A percentile compares a stretch with the other conserved stretches of the same genome.
Evolutionary conservation across 1,284 basidiomycete genomes (phyloP).

Genomic region (Entoloma clypeatum): DNA sequence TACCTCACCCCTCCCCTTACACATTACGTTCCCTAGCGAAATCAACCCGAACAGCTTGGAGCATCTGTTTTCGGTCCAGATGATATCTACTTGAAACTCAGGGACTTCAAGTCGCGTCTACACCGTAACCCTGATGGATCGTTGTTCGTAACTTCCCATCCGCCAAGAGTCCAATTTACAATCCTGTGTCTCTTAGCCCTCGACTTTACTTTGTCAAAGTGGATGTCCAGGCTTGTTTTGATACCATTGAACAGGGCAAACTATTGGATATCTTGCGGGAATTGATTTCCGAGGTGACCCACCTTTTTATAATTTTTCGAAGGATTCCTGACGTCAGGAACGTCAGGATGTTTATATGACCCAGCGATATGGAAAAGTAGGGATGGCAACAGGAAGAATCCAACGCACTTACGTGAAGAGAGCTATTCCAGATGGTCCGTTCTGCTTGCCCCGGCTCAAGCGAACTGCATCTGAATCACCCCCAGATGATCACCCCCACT

Average conservation of each 20-base stretch:
- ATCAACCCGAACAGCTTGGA: constrained; percentile 64
- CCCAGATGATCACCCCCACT: constrained; percentile 70
- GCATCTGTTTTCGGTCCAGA: constrained; percentile 82
- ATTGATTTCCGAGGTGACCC: constrained; percentile 66
- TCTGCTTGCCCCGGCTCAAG: not conserved
- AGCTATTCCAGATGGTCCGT: constrained; percentile 64
- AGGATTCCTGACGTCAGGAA: not conserved
- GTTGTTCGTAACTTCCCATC: constrained; percentile 44
- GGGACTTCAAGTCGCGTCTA: constrained; percentile 62
- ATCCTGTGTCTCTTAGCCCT: constrained; percentile 48
- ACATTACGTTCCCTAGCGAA: constrained; percentile 54
- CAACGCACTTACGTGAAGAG: constrained; percentile 55
- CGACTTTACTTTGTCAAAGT: constrained; percentile 94
- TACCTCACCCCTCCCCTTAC: not conserved
- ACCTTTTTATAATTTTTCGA: not conserved
- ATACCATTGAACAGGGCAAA: constrained; percentile 90
- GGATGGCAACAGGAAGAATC: constrained; percentile 45
- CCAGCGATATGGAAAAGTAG: constrained; percentile 62
- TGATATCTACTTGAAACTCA: constrained; percentile 75
- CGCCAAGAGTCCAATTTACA: not conserved
- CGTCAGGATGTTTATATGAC: constrained; percentile 60
- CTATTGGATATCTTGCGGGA: constrained; percentile 75
- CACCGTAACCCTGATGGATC: constrained; percentile 38
- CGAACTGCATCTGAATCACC: constrained; percentile 3
- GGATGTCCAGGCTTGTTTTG: constrained; percentile 94